Base-by-base conservation (phyloP, 352 stramenopile species). In the Phytopythium sindhum region DNA sequence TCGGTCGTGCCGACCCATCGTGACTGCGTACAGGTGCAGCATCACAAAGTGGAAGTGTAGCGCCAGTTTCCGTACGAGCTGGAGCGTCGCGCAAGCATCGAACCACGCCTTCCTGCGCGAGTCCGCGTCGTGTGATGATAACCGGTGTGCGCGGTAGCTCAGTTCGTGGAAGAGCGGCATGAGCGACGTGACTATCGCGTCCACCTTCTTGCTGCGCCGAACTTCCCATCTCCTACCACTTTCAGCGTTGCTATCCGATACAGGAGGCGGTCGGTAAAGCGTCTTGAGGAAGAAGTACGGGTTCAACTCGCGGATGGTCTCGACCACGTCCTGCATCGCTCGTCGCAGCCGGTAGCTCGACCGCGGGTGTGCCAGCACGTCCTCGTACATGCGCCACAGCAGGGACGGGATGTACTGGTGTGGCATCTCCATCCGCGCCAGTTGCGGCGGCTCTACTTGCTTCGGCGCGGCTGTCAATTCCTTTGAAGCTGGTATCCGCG, bases 11-110 rank as follows among this genome's bases (percentile, higher is more conserved):
- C 77, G 68, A 0, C 53, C 61, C 75, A 86, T 82, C 8, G 73
- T 71, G 14, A 81, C 62, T 9, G 74, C 61, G 59, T 86, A 84
- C 48, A 86, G 57, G 58, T 77, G 65, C 33, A 84, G 66, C 53
- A 86, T 58, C 35, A 80, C 67, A 44, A 66, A 69, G 55, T 86
- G 75, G 41, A 86, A 81, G 29, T 84, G 75, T 31, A 68, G 54
- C 24, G 73, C 67, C 14, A 72, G 53, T 62, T 60, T 60, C 21
- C 59, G 67, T 19, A 68, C 63, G 42, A 69, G 69, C 0, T 57
- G 31, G 21, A 82, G 55, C 33, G 78, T 75, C 0, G 52, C 11
- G 35, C 62, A 21, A 33, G 81, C 65, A 2, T 71, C 26, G 21
- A 68, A 63, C 75, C 69, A 81, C 23, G 70, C 75, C 31, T 68